phyloP scores from a whole-genome alignment of 2,329 filamentous ascomycete genomes.

The Helotiales sp. region DNA sequence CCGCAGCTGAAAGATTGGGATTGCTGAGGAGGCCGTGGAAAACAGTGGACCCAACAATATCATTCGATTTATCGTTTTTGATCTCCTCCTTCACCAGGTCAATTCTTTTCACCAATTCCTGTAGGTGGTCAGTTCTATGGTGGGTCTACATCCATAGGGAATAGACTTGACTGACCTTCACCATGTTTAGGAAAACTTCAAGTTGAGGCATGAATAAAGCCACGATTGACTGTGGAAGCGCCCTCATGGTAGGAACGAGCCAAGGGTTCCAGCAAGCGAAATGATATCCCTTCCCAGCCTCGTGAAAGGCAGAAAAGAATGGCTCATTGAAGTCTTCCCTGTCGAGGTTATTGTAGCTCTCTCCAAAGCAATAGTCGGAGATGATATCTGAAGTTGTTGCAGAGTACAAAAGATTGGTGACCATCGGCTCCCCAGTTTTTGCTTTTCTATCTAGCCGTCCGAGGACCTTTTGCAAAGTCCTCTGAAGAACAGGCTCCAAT shows the following conservation, averaged over 20 bases:
- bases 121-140: background rate
- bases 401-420: background rate
- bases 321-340: constrained; percentile 15
- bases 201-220: constrained; percentile 4
- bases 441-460: background rate
- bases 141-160: too few relatives aligned
- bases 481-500: constrained; percentile 10
- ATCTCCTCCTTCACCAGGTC: background rate
- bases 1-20: background rate
- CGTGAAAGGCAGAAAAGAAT: constrained; percentile 2
- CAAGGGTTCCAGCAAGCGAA: constrained; percentile 15
- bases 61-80: background rate
- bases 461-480: background rate
- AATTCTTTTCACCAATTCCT: background rate
- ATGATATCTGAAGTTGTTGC: constrained; percentile 16
- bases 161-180: background rate
- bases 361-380: constrained; percentile 15
- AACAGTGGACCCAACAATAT: background rate
- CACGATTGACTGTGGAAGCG: constrained; percentile 4
- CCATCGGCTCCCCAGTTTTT: background rate
- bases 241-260: constrained; percentile 10
- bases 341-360: constrained; percentile 12
- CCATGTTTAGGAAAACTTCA: background rate
- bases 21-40: background rate
- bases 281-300: background rate